phyloP scores from a whole-genome alignment of 2,329 filamentous ascomycete genomes.

The Aspergillus sp. region DNA sequence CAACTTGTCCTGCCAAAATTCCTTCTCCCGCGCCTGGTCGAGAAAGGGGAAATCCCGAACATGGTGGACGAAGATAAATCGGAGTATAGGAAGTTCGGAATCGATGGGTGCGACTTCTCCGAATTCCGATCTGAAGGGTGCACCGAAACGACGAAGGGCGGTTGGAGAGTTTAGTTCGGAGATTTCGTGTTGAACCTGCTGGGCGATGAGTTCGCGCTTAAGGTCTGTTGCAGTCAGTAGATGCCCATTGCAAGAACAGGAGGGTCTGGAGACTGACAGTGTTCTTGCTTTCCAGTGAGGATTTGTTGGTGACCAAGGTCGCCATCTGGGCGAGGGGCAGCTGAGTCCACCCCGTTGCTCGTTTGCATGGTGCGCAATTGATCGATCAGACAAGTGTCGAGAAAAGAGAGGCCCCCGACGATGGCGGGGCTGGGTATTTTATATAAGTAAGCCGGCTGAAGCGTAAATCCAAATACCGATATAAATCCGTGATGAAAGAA shows the following conservation, averaged over 20 bases:
- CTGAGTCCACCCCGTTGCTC: slow-evolving; percentile 11
- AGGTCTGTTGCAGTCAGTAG: slow-evolving; percentile 62
- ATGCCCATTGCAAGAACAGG: background rate
- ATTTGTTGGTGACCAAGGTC: slow-evolving; percentile 57
- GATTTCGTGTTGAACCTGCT: slow-evolving; percentile 89
- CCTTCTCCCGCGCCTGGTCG: slow-evolving; percentile 94
- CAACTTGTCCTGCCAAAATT: slow-evolving; percentile 98
- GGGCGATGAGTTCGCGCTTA: slow-evolving; percentile 88
- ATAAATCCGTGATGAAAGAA: slow-evolving; percentile 4
- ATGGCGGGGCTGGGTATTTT: background rate
- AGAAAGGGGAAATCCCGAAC: slow-evolving; percentile 97
- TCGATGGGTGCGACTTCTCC: slow-evolving; percentile 92
- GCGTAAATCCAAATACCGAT: background rate
- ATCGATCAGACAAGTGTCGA: slow-evolving; percentile 1
- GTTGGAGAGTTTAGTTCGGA: slow-evolving; percentile 91
- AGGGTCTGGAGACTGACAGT: slow-evolving; percentile 62
- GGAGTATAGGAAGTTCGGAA: slow-evolving; percentile 86
- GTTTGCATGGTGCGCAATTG: slow-evolving; percentile 14
- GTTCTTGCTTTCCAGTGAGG: slow-evolving; percentile 95
- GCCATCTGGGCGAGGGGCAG: slow-evolving; percentile 12
- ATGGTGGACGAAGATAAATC: slow-evolving; percentile 98
- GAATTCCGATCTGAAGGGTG: slow-evolving; percentile 87
- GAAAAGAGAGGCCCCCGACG: background rate
- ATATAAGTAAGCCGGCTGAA: slow-evolving; percentile 10
- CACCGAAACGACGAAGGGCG: slow-evolving; percentile 89